phyloP scores from a whole-genome alignment of 2,329 filamentous ascomycete species.

The Pseudopyricularia javanii region DNA sequence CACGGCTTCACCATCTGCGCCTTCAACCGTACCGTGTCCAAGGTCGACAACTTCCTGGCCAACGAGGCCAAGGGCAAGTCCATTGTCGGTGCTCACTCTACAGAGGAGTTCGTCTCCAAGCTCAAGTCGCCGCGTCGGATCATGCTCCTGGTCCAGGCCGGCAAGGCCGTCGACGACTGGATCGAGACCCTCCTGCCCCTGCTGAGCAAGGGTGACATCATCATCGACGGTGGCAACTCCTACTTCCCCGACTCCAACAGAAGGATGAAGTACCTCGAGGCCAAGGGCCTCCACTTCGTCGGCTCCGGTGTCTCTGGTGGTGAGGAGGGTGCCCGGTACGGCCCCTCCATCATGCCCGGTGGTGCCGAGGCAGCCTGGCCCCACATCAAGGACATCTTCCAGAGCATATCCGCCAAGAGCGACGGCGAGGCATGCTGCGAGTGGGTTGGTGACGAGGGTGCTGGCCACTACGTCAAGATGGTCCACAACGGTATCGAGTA shows the following conservation, averaged over 20 bases:
- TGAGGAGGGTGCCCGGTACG: slow-evolving; percentile 97
- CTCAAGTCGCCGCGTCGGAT: slow-evolving; percentile 94
- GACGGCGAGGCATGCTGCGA: slow-evolving; percentile 97
- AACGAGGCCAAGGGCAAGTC: slow-evolving; percentile 95
- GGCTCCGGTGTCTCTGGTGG: slow-evolving; percentile 96
- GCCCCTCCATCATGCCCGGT: slow-evolving; percentile 96
- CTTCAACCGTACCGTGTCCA: slow-evolving; percentile 96
- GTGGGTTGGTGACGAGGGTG: slow-evolving; percentile 99
- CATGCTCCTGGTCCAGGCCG: slow-evolving; percentile 98
- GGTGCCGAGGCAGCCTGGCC: slow-evolving; percentile 98
- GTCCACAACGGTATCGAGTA: slow-evolving; percentile 99
- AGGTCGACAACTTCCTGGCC: slow-evolving; percentile 88
- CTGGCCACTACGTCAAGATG: slow-evolving; percentile 99
- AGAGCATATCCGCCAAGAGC: slow-evolving; percentile 94
- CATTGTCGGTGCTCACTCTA: slow-evolving; percentile 83
- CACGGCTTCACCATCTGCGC: slow-evolving; percentile 94
- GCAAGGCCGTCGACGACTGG: slow-evolving; percentile 96
- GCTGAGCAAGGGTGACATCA: slow-evolving; percentile 82
- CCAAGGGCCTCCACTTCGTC: slow-evolving; percentile 90
- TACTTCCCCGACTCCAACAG: slow-evolving; percentile 99
- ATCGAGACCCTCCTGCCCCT: slow-evolving; percentile 86
- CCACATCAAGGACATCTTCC: slow-evolving; percentile 97
- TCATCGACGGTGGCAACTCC: slow-evolving; percentile 98
- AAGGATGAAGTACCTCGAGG: slow-evolving; percentile 74
- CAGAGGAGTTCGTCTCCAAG: slow-evolving; percentile 90